Conservation (phyloP, 108 stramenopile species). For the Cyclotella choctawhatcheeana region DNA sequence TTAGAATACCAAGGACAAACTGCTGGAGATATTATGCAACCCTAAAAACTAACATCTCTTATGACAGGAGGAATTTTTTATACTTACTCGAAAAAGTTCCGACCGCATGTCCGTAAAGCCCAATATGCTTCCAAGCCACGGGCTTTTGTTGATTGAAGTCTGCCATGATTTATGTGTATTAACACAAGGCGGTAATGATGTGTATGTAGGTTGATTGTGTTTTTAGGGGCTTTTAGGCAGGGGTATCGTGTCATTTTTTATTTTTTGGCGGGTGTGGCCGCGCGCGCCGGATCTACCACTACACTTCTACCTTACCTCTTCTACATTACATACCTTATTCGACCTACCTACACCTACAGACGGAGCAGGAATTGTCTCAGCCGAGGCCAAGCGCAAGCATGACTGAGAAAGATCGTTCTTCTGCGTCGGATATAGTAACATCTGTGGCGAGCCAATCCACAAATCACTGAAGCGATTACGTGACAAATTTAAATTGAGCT, state of each 20-base stretch:
- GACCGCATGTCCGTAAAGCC: constrained; percentile 86
- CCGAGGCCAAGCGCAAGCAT: too few species aligned
- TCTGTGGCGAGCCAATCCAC: constrained; percentile 5
- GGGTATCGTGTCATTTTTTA: not conserved
- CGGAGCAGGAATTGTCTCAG: too few species aligned
- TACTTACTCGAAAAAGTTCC: constrained; percentile 74
- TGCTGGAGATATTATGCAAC: not conserved
- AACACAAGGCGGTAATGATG: too few species aligned
- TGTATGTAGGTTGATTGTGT: too few species aligned
- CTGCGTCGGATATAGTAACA: not conserved
- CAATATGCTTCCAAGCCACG: constrained; percentile 84
- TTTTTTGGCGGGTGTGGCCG: too few species aligned
- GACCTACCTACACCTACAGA: too few species aligned
- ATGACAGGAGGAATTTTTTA: too few species aligned
- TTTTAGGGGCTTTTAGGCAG: not conserved
- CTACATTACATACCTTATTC: too few species aligned
- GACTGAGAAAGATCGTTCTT: constrained; percentile 13
- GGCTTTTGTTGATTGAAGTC: constrained; percentile 18
- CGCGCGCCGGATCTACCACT: too few species aligned
- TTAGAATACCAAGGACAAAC: not conserved
- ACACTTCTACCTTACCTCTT: too few species aligned
- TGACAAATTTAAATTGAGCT: constrained; percentile 3
- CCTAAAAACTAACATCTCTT: not conserved
- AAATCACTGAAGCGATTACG: not conserved
- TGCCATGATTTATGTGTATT: constrained; percentile 19